Base-by-base conservation (phyloP, 2,329 filamentous ascomycete genomes). In the Alternaria longipes region DNA sequence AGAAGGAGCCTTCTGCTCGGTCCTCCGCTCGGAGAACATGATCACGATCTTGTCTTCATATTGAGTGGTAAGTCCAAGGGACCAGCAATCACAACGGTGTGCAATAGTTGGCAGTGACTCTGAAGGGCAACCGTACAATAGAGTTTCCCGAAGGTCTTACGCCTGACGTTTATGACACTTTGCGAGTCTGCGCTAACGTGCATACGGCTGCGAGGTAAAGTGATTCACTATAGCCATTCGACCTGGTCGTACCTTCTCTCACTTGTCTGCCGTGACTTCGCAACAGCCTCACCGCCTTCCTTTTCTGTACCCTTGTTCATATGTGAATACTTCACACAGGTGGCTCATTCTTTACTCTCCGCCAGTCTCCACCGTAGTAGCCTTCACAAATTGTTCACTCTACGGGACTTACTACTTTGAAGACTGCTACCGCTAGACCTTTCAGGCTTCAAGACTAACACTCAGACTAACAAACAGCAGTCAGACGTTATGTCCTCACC, bases 401-500 rank as follows among this genome's bases (percentile, higher is more conserved):
- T 30, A 16, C 12, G 3, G 6, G 22, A 8, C 16, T 36, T 20
- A 46, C 47, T 53, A 38, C 41, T 32, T 14, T 30, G 42, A 24
- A 56, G 24, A 49, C 14, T 38, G 26, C 32, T 46, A 12, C 14
- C 18, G 30, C n/a, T 22, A 16, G 4, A 46, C 28, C 44, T n/a
- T 41, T 14, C 11, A 22, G 26, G n/a, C 42, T 41, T 34, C 28
- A 40, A 41, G 28, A 24, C n/a, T 30, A 42, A 36, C 49, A 20
- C 5, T 8, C 16, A 52, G 8, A 52, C 36, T 41, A 30, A 52
- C 34, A 52, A 20, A 18, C 24, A 52, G 24, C 50, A 41, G 20
- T 20, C 44, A 47, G 38, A 16, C 36, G 56, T 32, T 8, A 66
- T 65, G 59, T 54, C 56, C 45, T 59, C 62, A n/a, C 18, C 40